Base-by-base conservation (phyloP, 352 stramenopile genomes). In the Achlya hypogyna region DNA sequence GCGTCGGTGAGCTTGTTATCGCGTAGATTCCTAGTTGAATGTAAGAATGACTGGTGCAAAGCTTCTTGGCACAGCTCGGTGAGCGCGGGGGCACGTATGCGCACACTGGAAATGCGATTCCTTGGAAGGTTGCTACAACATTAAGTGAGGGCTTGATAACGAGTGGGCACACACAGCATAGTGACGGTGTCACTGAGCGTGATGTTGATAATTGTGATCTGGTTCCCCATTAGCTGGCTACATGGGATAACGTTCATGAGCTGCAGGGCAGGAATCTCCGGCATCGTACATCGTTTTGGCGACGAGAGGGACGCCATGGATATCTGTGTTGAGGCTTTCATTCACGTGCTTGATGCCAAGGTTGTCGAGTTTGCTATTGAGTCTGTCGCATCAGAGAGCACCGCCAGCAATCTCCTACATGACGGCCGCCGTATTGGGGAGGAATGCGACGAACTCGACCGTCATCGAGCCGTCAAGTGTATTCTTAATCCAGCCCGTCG, bases 331-430 rank as follows among this genome's bases (percentile, higher is more conserved):
- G 25, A 56, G 31, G 31, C 49, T 56, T 10, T 16, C 25, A 20
- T 56, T 56, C 12, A 56, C 25, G 20, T 20, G 49, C 2, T 20
- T 56, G 31, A 56, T 10, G 49, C n/a, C n/a, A 20, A 56, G 49
- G 49, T 56, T 56, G 49, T 56, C 49, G 25, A 56, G 49, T 10
- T 56, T 10, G 20, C 49, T 56, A 56, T 16, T 54, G 6, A 54
- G 6, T 16, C 6, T 42, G 34, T 6, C 34, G 34, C 34, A 42
- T 42, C 6, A 42, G 34, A 42, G 14, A 14, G 34, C 34, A 14
- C 34, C 14, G 6, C 14, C 34, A 42, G 14, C 34, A 14, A 14
- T 14, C 14, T 42, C 8, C 12, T 56, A 56, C 49, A 56, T 56
- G 49, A 56, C 49, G 2, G 49, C 49, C 49, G 49, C 49, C 2